phyloP scores from a whole-genome alignment of 169 alveolate species.

The Babesia divergens region DNA sequence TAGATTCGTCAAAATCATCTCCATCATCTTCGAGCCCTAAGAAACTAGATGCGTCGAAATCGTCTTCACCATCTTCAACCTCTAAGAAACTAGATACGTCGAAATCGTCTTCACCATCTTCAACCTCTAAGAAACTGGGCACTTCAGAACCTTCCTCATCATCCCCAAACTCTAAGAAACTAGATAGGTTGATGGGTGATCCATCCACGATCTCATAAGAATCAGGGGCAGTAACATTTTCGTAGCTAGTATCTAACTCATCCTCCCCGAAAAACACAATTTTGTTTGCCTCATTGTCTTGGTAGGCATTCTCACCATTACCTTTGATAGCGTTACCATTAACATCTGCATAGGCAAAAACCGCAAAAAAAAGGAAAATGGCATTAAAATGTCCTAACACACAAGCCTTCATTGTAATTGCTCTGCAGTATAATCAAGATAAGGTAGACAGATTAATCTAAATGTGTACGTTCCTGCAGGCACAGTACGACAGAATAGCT shows the following conservation, averaged over 20 bases:
- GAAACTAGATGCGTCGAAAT: not conserved
- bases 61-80: conserved; percentile 2
- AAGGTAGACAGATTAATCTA: too few relatives aligned
- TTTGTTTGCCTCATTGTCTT: too few relatives aligned
- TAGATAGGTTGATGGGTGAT: not conserved
- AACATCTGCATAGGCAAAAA: too few relatives aligned
- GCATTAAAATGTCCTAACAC: too few relatives aligned
- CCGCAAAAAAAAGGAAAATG: too few relatives aligned
- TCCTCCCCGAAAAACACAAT: too few relatives aligned
- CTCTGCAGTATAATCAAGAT: too few relatives aligned
- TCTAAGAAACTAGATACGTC: not conserved
- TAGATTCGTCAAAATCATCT: not conserved
- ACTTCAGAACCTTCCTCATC: not conserved
- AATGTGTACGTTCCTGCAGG: too few relatives aligned
- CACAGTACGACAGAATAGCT: too few relatives aligned
- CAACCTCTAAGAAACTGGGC: not conserved
- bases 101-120: not conserved
- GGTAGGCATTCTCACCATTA: too few relatives aligned
- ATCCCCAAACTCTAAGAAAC: not conserved
- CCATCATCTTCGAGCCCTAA: not conserved
- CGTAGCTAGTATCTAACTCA: conserved; percentile 16
- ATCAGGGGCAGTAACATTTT: not conserved
- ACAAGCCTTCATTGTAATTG: too few relatives aligned
- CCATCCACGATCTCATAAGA: not conserved
- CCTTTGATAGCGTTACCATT: too few relatives aligned